phyloP scores from a whole-genome alignment of 257 asterid genomes.

The Lithospermum erythrorhizon region DNA sequence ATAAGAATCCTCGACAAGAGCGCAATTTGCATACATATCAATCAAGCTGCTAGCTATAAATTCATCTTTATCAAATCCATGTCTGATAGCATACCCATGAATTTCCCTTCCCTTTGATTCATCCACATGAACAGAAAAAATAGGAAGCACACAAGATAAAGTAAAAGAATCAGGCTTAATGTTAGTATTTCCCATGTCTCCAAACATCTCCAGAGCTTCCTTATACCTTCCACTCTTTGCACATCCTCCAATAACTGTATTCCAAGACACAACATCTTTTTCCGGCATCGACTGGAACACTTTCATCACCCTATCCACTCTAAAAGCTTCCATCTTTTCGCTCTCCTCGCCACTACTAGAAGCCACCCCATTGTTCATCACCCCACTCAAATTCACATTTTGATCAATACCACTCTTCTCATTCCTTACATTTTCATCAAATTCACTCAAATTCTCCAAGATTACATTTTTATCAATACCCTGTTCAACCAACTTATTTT shows the following conservation, averaged over 20 bases:
- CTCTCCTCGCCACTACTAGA: slow-evolving; percentile 7
- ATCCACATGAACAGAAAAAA: slow-evolving; percentile 40
- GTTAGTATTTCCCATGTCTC: slow-evolving; percentile 51
- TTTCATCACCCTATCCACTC: slow-evolving; percentile 40
- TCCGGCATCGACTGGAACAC: slow-evolving; percentile 62
- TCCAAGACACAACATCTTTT: slow-evolving; percentile 83
- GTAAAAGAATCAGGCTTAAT: slow-evolving; percentile 75
- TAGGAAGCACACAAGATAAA: slow-evolving; percentile 61
- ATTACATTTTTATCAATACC: slow-evolving; percentile 3
- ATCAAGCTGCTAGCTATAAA: slow-evolving; percentile 74
- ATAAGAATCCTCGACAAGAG: slow-evolving; percentile 50
- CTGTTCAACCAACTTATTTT: neutral
- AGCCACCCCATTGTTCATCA: slow-evolving; percentile 6
- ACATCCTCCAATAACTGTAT: slow-evolving; percentile 63
- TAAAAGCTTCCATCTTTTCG: slow-evolving; percentile 20
- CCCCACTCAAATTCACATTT: slow-evolving; percentile 1
- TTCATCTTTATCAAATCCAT: slow-evolving; percentile 48
- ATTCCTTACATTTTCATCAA: slow-evolving; percentile 1
- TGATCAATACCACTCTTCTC: slow-evolving; percentile 8
- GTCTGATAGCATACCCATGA: slow-evolving; percentile 66
- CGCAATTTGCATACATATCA: slow-evolving; percentile 82
- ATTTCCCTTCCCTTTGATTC: slow-evolving; percentile 72
- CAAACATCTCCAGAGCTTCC: slow-evolving; percentile 50
- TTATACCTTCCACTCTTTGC: slow-evolving; percentile 41
- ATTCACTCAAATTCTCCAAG: neutral